Evolutionary conservation across 768 basidiomycete species (phyloP).

Genomic region (Leccinum subgranulosum): DNA sequence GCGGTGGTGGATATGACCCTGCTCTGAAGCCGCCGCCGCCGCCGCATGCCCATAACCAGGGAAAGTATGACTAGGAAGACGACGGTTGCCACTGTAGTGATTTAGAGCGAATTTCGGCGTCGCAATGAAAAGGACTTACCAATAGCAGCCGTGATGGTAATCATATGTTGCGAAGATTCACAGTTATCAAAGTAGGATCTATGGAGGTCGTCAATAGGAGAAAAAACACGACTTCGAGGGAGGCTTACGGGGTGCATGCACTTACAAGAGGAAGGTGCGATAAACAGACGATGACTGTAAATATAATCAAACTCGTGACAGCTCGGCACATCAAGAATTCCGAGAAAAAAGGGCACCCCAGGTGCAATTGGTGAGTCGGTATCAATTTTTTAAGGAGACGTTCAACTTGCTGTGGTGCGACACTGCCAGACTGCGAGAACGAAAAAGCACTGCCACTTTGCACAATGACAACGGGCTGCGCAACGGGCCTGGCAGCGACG

Average conservation of each 20-base stretch:
- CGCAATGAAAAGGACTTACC: conserved; percentile 9
- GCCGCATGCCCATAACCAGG: background rate
- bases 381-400: background rate
- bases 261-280: conserved; percentile 7
- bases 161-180: background rate
- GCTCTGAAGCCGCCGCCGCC: conserved; percentile 1
- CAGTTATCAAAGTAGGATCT: background rate
- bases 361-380: background rate
- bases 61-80: background rate
- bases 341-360: too few species aligned
- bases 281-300: background rate
- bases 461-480: background rate
- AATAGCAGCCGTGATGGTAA: background rate
- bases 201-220: background rate
- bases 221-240: background rate
- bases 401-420: background rate
- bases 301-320: background rate
- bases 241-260: conserved; percentile 15
- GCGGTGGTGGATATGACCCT: background rate
- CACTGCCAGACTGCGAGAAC: background rate
- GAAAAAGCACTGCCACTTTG: background rate
- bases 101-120: conserved; percentile 1
- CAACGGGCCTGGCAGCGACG: background rate
- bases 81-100: background rate
- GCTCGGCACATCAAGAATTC: conserved; percentile 4